Evolutionary conservation across 345 rosid species (phyloP), one percentile per base, ranked within the genome.

Genomic region (Eucalyptus sideroxylon): DNA sequence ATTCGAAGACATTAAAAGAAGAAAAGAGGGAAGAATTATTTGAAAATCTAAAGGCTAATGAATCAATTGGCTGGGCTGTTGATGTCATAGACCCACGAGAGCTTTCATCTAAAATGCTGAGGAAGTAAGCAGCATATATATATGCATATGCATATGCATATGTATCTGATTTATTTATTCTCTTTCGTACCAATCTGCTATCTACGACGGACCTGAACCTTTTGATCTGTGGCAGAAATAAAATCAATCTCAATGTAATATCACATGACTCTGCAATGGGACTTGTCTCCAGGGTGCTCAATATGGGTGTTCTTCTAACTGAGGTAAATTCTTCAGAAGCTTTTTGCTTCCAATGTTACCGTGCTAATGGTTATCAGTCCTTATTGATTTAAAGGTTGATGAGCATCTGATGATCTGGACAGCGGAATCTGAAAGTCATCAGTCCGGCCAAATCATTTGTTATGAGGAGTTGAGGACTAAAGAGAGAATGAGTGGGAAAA

Each of bases 221-320:
- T 21, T 88, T 91, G 88, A 56, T 91, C 27, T 6, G 83, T 72
- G 24, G 89, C 93, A 96, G 99, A 94, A 94, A 95, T 82, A 98
- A 97, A 92, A 92, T 96, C 62, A 98, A 98, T 91, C 92, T 98
- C 86, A 97, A 96, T 88, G 99, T 95, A 92, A 97, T 98, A 90
- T 98, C 99, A 11, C 99, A 97, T 77, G 95, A 97, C 88, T 97
- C 99, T 83, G 99, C 99, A 42, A 96, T 96, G 87, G 99, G 98
- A 21, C 98, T 98, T 26, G 94, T 96, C 90, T 91, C 89, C 72
- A 92, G 94, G 87, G 98, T 94, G 87, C 93, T 97, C 44, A 95
- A 91, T 93, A 89, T 93, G 94, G 99, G 99, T 87, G 96, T 96
- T 91, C 96, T 98, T 91, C 91, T 97, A 17, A 96, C 98, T n/a